Evolutionary conservation across 805 yeast species (phyloP).

Genomic region (Barnettozyma botsteinii): DNA sequence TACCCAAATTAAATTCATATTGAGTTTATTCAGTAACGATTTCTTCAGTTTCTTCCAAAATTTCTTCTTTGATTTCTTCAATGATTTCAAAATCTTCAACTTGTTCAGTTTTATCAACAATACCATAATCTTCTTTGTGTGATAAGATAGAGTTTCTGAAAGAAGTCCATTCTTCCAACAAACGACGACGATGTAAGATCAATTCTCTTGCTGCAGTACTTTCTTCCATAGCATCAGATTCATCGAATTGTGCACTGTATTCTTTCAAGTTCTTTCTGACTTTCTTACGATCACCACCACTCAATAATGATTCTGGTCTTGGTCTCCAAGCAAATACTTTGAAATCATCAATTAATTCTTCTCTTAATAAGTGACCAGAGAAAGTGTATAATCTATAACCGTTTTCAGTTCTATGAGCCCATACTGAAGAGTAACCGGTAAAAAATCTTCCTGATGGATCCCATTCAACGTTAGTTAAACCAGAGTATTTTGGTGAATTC

Average conservation of each 20-base stretch:
- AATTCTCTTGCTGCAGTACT: constrained; percentile 87
- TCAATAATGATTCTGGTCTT: constrained; percentile 76
- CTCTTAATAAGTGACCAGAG: constrained; percentile 70
- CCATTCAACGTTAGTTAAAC: constrained; percentile 84
- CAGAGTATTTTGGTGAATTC: constrained; percentile 58
- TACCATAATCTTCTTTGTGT: constrained; percentile 44
- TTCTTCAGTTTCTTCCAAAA: constrained; percentile 40
- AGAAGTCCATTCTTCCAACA: constrained; percentile 77
- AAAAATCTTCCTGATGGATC: constrained; percentile 93
- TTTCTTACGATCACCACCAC: constrained; percentile 78
- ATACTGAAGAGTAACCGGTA: constrained; percentile 80
- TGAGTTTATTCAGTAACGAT: constrained; percentile 14
- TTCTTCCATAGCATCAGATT: constrained; percentile 92
- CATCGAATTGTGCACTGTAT: constrained; percentile 90
- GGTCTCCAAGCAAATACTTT: constrained; percentile 96
- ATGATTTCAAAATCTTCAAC: constrained; percentile 70
- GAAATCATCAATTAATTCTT: constrained; percentile 76
- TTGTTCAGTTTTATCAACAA: constrained; percentile 38
- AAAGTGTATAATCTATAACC: constrained; percentile 87
- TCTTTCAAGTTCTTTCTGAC: constrained; percentile 85
- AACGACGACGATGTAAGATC: constrained; percentile 74
- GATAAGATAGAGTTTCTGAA: constrained; percentile 58
- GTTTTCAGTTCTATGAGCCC: constrained; percentile 81
- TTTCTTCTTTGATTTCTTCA: constrained; percentile 70
- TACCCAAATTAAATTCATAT: too few species aligned